Conservation (phyloP, 345 rosid species). For the Pistacia integerrima region DNA sequence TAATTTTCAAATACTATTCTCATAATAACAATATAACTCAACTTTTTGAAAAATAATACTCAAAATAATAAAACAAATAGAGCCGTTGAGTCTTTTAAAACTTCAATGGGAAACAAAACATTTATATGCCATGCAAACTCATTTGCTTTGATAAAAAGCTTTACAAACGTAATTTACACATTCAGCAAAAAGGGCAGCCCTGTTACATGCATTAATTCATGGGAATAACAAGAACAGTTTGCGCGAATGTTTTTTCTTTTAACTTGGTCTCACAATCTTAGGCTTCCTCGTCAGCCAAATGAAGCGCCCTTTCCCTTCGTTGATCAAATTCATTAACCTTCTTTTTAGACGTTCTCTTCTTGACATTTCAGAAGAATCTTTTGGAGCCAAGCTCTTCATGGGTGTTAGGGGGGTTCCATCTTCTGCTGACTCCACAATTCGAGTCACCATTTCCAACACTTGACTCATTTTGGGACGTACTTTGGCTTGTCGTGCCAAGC, state of each 20-base stretch:
- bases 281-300: slow-evolving; percentile 54
- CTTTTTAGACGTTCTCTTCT: slow-evolving; percentile 49
- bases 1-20: too few species aligned
- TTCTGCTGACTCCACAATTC: slow-evolving; percentile 52
- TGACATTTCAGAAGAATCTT: slow-evolving; percentile 39
- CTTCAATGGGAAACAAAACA: neutral
- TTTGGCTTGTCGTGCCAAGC: slow-evolving; percentile 66
- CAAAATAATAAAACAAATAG: too few species aligned
- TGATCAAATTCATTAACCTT: slow-evolving; percentile 47
- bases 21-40: too few species aligned
- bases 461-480: slow-evolving; percentile 81
- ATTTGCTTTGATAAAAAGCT: neutral
- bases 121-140: neutral
- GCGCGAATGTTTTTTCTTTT: neutral
- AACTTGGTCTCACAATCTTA: slow-evolving; percentile 34
- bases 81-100: neutral
- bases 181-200: neutral
- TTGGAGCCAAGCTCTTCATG: slow-evolving; percentile 32
- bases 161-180: neutral
- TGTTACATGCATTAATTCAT: neutral
- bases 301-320: slow-evolving; percentile 55
- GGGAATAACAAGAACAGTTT: neutral
- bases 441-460: slow-evolving; percentile 66
- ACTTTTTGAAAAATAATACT: too few species aligned
- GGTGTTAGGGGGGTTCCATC: slow-evolving; percentile 38